Conservation (phyloP, 1,284 basidiomycete genomes). For the Vanrija sp. region DNA sequence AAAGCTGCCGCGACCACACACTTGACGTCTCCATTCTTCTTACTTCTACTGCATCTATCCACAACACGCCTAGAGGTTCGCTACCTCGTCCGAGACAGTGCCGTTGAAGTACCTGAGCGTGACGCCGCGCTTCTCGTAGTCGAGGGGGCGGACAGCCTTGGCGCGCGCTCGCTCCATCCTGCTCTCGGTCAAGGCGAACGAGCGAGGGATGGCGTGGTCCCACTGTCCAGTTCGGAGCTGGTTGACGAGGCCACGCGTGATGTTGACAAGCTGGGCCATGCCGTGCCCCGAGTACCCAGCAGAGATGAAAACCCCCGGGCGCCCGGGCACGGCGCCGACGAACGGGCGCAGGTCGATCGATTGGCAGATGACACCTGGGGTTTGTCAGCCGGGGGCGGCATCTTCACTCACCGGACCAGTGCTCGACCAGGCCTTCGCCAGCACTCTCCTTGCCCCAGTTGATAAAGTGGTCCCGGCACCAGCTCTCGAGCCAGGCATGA, state of each 20-base stretch:
- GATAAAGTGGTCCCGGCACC: slow-evolving; percentile 16
- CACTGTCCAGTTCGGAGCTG: slow-evolving; percentile 19
- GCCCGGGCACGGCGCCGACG: slow-evolving; percentile 22
- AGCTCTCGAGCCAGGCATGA: slow-evolving; percentile 3
- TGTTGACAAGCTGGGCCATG: slow-evolving; percentile 23
- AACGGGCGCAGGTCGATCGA: slow-evolving; percentile 29
- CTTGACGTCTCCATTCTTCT: too few species aligned
- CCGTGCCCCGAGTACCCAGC: slow-evolving; percentile 27
- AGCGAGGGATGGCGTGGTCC: slow-evolving; percentile 12
- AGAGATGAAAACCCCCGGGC: slow-evolving; percentile 8
- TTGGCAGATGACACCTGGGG: slow-evolving; percentile 19
- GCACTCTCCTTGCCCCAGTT: slow-evolving; percentile 25
- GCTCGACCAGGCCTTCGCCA: slow-evolving; percentile 23
- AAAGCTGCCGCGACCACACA: too few species aligned
- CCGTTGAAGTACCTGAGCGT: too few species aligned
- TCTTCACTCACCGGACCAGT: slow-evolving; percentile 20
- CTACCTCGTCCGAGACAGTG: too few species aligned
- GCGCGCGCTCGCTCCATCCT: too few species aligned
- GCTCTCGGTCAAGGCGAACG: not conserved
- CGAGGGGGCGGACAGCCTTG: too few species aligned
- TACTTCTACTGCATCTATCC: too few species aligned
- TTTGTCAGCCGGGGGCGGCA: too few species aligned
- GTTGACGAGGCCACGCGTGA: slow-evolving; percentile 17
- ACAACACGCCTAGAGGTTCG: too few species aligned
- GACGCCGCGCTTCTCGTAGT: too few species aligned